These are phyloP conservation scores for Ogataea ramenticola DNA, from an alignment of 805 yeast genomes.

Conservation along the genomic window DNA sequence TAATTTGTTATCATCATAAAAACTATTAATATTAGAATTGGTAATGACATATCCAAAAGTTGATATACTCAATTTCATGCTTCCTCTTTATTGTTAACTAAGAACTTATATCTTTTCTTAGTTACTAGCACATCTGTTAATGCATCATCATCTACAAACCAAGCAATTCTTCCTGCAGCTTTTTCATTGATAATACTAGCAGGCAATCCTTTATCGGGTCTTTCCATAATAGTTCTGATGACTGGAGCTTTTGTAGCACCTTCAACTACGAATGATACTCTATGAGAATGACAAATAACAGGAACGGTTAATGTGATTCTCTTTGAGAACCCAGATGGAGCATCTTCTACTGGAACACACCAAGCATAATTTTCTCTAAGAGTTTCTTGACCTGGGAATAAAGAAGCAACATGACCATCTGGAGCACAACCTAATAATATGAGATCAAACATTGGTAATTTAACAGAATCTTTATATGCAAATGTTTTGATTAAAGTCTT, in stretches of 20 bases:
- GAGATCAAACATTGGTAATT: slow-evolving; percentile 89
- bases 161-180: slow-evolving; percentile 93
- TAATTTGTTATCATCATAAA: no score
- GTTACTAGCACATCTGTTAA: slow-evolving; percentile 70
- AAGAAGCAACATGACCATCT: slow-evolving; percentile 96
- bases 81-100: slow-evolving; percentile 18
- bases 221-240: slow-evolving; percentile 84
- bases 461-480: slow-evolving; percentile 94
- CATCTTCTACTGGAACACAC: slow-evolving; percentile 89
- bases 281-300: slow-evolving; percentile 86
- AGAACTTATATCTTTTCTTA: slow-evolving; percentile 62
- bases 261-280: slow-evolving; percentile 93
- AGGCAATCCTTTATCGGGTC: slow-evolving; percentile 95
- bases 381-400: slow-evolving; percentile 87
- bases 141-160: slow-evolving; percentile 97
- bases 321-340: slow-evolving; percentile 81
- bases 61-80: neutral
- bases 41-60: no score
- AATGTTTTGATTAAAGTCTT: slow-evolving; percentile 79
- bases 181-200: slow-evolving; percentile 89
- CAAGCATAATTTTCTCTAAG: slow-evolving; percentile 88
- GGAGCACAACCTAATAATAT: slow-evolving; percentile 95
- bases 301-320: slow-evolving; percentile 91
- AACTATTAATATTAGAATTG: no score
- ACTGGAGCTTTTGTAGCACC: slow-evolving; percentile 94